Evolutionary conservation across 1,284 basidiomycete species (phyloP).

Genomic region (Coniferiporia weirii): DNA sequence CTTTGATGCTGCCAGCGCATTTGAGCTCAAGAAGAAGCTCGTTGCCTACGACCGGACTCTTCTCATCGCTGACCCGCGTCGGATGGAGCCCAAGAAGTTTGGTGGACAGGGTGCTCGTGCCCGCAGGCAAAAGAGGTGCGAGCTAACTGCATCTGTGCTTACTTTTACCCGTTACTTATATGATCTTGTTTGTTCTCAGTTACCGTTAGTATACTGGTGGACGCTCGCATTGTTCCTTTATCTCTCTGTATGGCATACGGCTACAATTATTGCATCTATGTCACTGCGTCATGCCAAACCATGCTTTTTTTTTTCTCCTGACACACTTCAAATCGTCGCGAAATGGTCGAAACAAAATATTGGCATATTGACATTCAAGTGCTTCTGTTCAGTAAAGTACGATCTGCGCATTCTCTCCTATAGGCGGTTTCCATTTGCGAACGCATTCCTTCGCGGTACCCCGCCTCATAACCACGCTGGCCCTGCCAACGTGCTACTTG

Average conservation of each 20-base stretch:
- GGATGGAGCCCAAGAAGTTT: slow-evolving; percentile 99
- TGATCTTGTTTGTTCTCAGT: slow-evolving; percentile 39
- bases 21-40: slow-evolving; percentile 95
- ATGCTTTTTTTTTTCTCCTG: slow-evolving; percentile 27
- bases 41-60: slow-evolving; percentile 93
- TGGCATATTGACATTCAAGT: not conserved
- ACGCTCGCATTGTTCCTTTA: slow-evolving; percentile 32
- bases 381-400: not conserved
- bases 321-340: not conserved
- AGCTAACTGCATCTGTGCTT: slow-evolving; percentile 15
- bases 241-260: slow-evolving; percentile 33
- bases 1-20: slow-evolving; percentile 94
- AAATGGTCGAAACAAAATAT: not conserved
- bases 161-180: slow-evolving; percentile 14
- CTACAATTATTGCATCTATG: slow-evolving; percentile 37
- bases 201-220: slow-evolving; percentile 67
- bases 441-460: not conserved
- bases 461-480: not conserved
- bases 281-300: slow-evolving; percentile 42
- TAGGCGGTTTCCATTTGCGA: not conserved
- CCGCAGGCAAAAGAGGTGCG: slow-evolving; percentile 90
- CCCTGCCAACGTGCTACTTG: not conserved
- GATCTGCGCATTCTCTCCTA: not conserved
- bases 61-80: slow-evolving; percentile 96
- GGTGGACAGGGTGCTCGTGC: slow-evolving; percentile 95